Evolutionary conservation across 2,329 filamentous ascomycete genomes (phyloP).

Genomic region (Paecilomyces formosus): DNA sequence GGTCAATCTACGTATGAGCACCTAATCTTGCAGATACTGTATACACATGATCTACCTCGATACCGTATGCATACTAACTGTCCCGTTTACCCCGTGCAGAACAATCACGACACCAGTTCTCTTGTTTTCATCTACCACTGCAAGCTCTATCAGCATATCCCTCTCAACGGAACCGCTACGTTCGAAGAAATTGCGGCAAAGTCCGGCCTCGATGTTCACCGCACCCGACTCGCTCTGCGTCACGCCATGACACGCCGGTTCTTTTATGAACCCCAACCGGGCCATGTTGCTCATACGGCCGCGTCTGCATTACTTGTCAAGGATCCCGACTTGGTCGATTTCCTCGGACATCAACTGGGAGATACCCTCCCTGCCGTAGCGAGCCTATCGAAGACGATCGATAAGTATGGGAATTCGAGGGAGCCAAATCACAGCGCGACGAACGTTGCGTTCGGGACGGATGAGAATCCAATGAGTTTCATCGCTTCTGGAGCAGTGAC

Average conservation of each 20-base stretch:
- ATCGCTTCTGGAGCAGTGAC: neutral
- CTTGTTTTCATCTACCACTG: neutral
- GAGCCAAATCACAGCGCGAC: neutral
- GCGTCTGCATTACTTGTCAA: constrained; percentile 3
- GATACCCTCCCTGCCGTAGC: constrained; percentile 6
- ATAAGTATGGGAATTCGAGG: neutral
- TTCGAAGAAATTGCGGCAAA: constrained; percentile 2
- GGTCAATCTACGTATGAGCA: neutral
- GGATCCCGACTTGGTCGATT: constrained; percentile 1
- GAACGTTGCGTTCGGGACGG: neutral
- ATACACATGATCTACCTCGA: neutral
- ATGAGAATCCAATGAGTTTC: neutral
- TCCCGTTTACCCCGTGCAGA: neutral
- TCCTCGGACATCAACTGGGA: constrained; percentile 2
- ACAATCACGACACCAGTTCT: neutral
- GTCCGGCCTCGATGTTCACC: neutral
- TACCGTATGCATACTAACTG: neutral
- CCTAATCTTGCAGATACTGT: too few species aligned
- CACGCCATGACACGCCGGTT: constrained; percentile 4
- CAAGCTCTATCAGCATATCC: neutral
- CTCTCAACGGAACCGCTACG: constrained; percentile 1
- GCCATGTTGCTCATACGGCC: constrained; percentile 4
- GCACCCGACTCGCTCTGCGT: constrained; percentile 3
- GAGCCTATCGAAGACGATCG: constrained; percentile 1
- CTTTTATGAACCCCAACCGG: constrained; percentile 3